These are phyloP conservation scores for Calonectria montana DNA, from an alignment of 2,329 filamentous ascomycete species.

Conservation along the genomic window DNA sequence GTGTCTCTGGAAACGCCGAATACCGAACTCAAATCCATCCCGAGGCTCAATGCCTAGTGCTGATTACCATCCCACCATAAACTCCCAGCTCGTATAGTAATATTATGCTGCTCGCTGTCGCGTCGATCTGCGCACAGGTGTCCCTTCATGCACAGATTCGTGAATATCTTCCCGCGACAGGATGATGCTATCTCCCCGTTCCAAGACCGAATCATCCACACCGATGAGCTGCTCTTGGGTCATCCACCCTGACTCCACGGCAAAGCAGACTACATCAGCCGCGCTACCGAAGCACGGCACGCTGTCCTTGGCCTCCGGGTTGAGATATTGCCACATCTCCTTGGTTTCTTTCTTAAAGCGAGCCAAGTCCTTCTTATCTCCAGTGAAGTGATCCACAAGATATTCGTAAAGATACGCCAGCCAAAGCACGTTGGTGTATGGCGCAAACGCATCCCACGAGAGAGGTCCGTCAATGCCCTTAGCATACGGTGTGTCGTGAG, in stretches of 20 bases:
- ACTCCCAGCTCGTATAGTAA: neutral
- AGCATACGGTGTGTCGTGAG: conserved; percentile 61
- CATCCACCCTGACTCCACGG: conserved; percentile 69
- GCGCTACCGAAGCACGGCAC: conserved; percentile 66
- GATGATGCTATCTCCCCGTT: conserved; percentile 57
- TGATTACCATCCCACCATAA: conserved; percentile 1
- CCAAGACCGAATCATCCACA: conserved; percentile 47
- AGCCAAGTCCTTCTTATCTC: conserved; percentile 57
- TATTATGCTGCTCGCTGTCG: conserved; percentile 28
- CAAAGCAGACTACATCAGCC: conserved; percentile 67
- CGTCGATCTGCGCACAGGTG: conserved; percentile 40
- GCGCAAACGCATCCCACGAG: conserved; percentile 65
- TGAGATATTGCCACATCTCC: conserved; percentile 66
- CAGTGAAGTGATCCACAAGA: conserved; percentile 59
- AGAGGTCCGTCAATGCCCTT: conserved; percentile 59
- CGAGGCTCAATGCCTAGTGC: neutral
- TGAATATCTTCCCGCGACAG: conserved; percentile 41
- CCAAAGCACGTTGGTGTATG: conserved; percentile 75
- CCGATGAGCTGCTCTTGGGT: conserved; percentile 63
- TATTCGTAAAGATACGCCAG: conserved; percentile 71
- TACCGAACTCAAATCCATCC: conserved; percentile 10
- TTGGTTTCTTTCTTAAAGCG: conserved; percentile 60
- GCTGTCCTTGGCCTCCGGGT: conserved; percentile 60
- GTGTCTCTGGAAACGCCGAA: conserved; percentile 14
- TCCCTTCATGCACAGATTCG: conserved; percentile 33